Conservation (phyloP, 2,329 filamentous ascomycete genomes). For the Paramyrothecium roridum region DNA sequence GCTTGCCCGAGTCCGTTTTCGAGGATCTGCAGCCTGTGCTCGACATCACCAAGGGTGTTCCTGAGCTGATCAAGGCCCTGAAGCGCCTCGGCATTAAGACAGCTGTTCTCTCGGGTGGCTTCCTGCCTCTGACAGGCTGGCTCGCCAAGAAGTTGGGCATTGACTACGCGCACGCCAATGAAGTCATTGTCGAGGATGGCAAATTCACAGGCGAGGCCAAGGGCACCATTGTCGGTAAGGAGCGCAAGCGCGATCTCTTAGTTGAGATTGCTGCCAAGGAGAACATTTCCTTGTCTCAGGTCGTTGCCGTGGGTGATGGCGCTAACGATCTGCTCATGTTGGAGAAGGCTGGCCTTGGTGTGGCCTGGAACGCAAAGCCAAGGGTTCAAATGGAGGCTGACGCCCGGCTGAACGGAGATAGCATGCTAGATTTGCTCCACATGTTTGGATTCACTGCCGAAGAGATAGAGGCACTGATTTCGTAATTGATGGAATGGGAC, state of each 20-base stretch:
- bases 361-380: conserved; percentile 84
- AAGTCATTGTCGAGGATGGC: conserved; percentile 63
- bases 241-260: conserved; percentile 71
- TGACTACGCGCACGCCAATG: conserved; percentile 86
- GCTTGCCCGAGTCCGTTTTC: conserved; percentile 76
- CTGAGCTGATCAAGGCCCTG: conserved; percentile 68
- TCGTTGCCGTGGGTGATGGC: conserved; percentile 75
- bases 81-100: conserved; percentile 80
- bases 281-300: conserved; percentile 61
- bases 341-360: conserved; percentile 68
- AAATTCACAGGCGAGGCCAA: conserved; percentile 70
- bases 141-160: conserved; percentile 77
- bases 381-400: conserved; percentile 75
- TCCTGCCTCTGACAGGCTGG: conserved; percentile 85
- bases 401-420: conserved; percentile 67
- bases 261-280: conserved; percentile 68
- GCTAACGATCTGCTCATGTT: conserved; percentile 84
- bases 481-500: conserved; percentile 9
- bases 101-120: conserved; percentile 89
- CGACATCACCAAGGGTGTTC: conserved; percentile 78
- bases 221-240: conserved; percentile 70
- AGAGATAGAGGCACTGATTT: conserved; percentile 40
- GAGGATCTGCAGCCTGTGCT: conserved; percentile 72
- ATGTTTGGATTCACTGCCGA: conserved; percentile 69
- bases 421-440: conserved; percentile 68